Evolutionary conservation across 2,329 filamentous ascomycete genomes (phyloP).

Genomic region (Dactylellina haptotyla): DNA sequence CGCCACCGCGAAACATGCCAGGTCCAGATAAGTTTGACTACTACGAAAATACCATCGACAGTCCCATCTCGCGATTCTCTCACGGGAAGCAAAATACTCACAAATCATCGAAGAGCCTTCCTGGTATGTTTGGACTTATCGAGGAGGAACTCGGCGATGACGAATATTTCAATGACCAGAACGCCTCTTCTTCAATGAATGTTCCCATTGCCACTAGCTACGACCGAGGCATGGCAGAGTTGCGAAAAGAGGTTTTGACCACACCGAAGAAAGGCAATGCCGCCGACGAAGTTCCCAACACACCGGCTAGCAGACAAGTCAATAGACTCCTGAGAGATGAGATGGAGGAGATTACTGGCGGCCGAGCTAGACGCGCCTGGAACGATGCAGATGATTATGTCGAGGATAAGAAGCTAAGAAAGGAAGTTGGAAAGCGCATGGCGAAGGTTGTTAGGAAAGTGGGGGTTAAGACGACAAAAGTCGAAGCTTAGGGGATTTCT

Average conservation of each 20-base stretch:
- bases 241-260: constrained; percentile 39
- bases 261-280: constrained; percentile 48
- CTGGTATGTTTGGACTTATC: constrained; percentile 43
- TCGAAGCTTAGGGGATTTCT: constrained; percentile 17
- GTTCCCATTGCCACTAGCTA: constrained; percentile 47
- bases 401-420: constrained; percentile 47
- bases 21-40: constrained; percentile 52
- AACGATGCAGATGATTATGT: constrained; percentile 40
- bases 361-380: constrained; percentile 26
- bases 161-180: constrained; percentile 44
- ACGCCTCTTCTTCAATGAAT: constrained; percentile 33
- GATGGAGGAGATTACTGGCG: constrained; percentile 40
- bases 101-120: constrained; percentile 5
- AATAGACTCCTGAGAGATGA: constrained; percentile 44
- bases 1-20: constrained; percentile 37
- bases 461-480: constrained; percentile 34
- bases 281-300: constrained; percentile 33
- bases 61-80: constrained; percentile 30
- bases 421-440: constrained; percentile 43
- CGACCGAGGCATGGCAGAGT: constrained; percentile 46
- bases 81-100: constrained; percentile 13
- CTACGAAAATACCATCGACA: constrained; percentile 50
- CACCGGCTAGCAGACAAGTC: constrained; percentile 42
- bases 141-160: constrained; percentile 50
- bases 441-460: constrained; percentile 41